These are phyloP conservation scores for Zasmidium citrigriseum DNA, from an alignment of 2,329 filamentous ascomycete species.

Conservation along the genomic window DNA sequence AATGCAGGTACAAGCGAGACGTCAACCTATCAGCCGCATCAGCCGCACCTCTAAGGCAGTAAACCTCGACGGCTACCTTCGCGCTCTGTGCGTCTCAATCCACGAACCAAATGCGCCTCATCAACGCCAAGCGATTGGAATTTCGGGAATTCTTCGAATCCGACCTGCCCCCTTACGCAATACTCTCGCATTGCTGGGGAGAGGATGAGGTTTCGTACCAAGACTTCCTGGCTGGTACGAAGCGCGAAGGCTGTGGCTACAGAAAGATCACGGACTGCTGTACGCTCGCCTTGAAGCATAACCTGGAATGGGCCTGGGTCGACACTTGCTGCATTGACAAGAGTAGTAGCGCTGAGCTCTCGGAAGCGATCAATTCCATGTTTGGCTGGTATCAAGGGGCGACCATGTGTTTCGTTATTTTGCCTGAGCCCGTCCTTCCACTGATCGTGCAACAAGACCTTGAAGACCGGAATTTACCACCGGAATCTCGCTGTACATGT, in stretches of 20 bases:
- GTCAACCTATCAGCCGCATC: too few relatives aligned
- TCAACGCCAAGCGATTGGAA: conserved; percentile 6
- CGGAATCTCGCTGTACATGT: too few relatives aligned
- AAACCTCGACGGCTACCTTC: too few relatives aligned
- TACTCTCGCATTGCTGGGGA: conserved; percentile 19
- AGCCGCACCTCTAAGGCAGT: too few relatives aligned
- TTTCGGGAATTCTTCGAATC: conserved; percentile 8
- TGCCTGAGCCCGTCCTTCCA: conserved; percentile 9
- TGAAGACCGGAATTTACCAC: too few relatives aligned
- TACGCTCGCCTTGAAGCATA: conserved; percentile 1
- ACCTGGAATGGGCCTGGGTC: conserved; percentile 21
- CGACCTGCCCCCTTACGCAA: conserved; percentile 10
- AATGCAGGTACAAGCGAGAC: too few relatives aligned
- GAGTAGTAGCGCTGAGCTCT: conserved; percentile 19
- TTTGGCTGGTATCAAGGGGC: conserved; percentile 24
- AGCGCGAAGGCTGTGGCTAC: not conserved
- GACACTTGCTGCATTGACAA: conserved; percentile 28
- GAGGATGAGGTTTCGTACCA: conserved; percentile 14
- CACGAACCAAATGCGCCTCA: conserved; percentile 12
- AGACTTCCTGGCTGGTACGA: not conserved
- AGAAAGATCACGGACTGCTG: not conserved
- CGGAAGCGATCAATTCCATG: too few relatives aligned
- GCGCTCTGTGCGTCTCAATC: not conserved
- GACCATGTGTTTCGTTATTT: conserved; percentile 20
- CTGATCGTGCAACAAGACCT: too few relatives aligned